phyloP scores from a whole-genome alignment of 2,329 filamentous ascomycete genomes.

The Trichoderma semiorbis region DNA sequence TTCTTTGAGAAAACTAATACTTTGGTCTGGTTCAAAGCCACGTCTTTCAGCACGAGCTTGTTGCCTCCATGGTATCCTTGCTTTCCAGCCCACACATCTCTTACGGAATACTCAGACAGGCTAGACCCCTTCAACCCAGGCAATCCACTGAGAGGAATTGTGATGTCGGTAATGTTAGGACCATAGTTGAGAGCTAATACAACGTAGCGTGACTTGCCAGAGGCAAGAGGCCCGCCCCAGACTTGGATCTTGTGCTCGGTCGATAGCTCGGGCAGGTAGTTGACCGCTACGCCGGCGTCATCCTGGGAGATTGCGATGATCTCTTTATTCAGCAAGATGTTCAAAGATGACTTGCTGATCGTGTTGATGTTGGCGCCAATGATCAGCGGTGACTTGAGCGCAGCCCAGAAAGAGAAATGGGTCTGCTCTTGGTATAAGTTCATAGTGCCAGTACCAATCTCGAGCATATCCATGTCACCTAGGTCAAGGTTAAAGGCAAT shows the following conservation, averaged over 20 bases:
- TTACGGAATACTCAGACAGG: neutral
- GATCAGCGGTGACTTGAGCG: neutral
- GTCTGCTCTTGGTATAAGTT: neutral
- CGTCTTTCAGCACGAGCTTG: neutral
- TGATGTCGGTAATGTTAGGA: neutral
- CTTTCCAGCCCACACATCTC: neutral
- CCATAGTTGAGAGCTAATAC: neutral
- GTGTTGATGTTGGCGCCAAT: neutral
- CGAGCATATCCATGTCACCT: neutral
- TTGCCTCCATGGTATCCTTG: neutral
- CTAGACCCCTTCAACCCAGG: neutral
- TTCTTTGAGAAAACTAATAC: neutral
- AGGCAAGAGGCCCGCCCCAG: neutral
- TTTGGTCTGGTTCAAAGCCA: neutral
- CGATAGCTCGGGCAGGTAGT: neutral
- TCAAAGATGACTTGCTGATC: neutral
- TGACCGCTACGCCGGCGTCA: neutral
- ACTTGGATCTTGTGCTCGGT: neutral
- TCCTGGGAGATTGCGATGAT: neutral
- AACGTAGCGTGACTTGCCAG: neutral
- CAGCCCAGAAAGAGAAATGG: neutral
- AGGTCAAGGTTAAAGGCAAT: neutral
- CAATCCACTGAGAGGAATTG: neutral
- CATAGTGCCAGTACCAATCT: neutral
- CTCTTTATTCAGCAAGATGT: neutral